phyloP scores from a whole-genome alignment of 1,139 yeast genomes.

The Zygoascus sp. region DNA sequence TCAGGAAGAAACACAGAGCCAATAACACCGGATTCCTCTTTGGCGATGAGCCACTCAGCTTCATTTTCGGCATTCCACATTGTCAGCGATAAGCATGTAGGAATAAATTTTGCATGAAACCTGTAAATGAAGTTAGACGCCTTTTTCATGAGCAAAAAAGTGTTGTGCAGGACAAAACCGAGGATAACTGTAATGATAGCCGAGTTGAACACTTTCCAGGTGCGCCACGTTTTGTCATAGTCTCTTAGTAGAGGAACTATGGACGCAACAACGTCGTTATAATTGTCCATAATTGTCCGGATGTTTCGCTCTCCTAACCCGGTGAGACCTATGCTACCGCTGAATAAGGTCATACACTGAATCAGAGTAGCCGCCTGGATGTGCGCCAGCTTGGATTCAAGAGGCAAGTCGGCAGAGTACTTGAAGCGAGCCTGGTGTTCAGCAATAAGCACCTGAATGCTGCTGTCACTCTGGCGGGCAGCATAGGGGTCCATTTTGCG shows the following conservation, averaged over 20 bases:
- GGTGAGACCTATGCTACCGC: neutral
- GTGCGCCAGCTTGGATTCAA: neutral
- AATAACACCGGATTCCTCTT: neutral
- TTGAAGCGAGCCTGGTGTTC: neutral
- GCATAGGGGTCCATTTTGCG: neutral
- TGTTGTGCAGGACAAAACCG: neutral
- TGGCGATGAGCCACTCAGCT: neutral
- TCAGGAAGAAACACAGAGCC: neutral
- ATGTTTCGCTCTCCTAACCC: constrained; percentile 5
- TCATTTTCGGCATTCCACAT: neutral
- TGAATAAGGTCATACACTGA: neutral
- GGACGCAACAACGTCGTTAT: neutral
- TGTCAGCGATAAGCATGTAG: neutral
- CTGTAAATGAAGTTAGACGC: neutral
- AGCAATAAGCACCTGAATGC: neutral
- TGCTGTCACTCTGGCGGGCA: neutral
- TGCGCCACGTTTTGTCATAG: neutral
- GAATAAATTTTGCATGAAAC: neutral
- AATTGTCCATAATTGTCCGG: neutral
- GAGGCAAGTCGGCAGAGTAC: neutral
- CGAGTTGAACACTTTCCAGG: neutral
- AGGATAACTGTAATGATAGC: neutral
- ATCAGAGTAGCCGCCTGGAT: constrained; percentile 4
- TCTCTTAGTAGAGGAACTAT: neutral
- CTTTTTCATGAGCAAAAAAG: constrained; percentile 3